A percentile compares a stretch with the other conserved stretches of the same genome.
Conservation (phyloP, 2,329 filamentous ascomycete species). For the Hypoxylon rubiginosum region DNA sequence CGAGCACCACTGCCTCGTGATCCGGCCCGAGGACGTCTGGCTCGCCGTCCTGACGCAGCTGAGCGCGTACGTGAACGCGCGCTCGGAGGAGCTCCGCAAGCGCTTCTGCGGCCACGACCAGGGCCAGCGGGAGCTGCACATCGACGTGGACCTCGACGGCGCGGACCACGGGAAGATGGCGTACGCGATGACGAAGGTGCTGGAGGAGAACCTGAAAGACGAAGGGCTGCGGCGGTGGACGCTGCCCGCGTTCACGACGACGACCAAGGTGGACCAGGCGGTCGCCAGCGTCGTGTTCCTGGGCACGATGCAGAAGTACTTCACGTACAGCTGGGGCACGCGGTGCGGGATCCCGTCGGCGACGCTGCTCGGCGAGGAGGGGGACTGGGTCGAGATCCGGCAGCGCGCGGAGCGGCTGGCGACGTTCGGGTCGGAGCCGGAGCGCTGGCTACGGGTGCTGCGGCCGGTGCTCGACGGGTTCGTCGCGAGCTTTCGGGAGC, state of each 20-base stretch:
- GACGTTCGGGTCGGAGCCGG: conserved; percentile 39
- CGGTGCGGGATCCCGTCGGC: conserved; percentile 62
- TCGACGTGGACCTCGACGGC: conserved; percentile 29
- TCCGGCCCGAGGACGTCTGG: conserved; percentile 66
- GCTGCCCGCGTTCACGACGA: conserved; percentile 60
- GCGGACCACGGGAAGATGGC: conserved; percentile 52
- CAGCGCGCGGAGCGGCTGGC: conserved; percentile 37
- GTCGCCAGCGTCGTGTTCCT: conserved; percentile 59
- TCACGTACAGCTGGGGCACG: conserved; percentile 50
- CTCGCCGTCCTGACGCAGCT: conserved; percentile 62
- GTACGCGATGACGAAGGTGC: conserved; percentile 51
- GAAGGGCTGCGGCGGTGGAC: conserved; percentile 57
- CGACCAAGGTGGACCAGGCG: conserved; percentile 56
- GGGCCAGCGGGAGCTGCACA: conserved; percentile 50
- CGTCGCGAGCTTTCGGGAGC: conserved; percentile 48
- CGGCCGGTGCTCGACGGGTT: conserved; percentile 48
- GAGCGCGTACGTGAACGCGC: conserved; percentile 58
- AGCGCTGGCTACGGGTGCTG: conserved; percentile 42
- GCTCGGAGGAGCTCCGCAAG: conserved; percentile 59
- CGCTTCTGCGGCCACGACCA: conserved; percentile 59
- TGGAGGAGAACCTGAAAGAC: conserved; percentile 56
- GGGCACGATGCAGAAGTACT: conserved; percentile 60
- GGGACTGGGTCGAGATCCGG: conserved; percentile 56
- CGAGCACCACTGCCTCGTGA: conserved; percentile 57
- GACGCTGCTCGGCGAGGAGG: conserved; percentile 59